phyloP scores from a whole-genome alignment of 305 asterid genomes.

The Fraxinus ornus region DNA sequence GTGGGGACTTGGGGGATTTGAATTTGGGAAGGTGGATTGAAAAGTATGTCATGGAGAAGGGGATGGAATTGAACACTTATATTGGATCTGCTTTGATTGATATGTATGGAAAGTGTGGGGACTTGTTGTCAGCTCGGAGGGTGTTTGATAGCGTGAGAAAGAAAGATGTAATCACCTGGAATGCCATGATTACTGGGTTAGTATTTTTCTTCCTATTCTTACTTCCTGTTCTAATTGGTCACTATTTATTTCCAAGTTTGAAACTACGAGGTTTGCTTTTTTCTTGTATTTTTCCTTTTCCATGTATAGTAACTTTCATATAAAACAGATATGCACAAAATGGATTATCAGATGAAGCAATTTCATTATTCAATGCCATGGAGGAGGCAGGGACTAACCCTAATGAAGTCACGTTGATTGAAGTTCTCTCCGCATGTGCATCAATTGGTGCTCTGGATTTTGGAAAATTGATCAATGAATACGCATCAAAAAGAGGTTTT shows the following conservation, averaged over 20 bases:
- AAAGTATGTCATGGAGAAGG: no score
- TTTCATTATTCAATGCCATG: slow-evolving; percentile 63
- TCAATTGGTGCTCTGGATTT: slow-evolving; percentile 71
- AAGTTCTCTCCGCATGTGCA: slow-evolving; percentile 78
- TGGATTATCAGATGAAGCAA: slow-evolving; percentile 66
- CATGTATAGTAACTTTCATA: slow-evolving; percentile 14
- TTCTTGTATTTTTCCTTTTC: neutral
- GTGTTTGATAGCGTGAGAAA: slow-evolving; percentile 42
- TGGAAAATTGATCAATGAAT: slow-evolving; percentile 59
- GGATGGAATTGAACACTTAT: no score
- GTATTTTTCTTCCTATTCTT: slow-evolving; percentile 10
- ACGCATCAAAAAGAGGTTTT: slow-evolving; percentile 50
- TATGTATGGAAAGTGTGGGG: no score
- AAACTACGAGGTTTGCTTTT: no score
- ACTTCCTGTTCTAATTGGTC: neutral
- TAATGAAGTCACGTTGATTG: slow-evolving; percentile 64
- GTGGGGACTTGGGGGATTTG: no score
- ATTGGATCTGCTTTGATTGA: no score
- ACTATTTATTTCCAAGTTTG: no score
- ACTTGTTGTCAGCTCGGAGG: slow-evolving; percentile 19
- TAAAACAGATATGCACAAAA: slow-evolving; percentile 71
- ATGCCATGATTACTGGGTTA: slow-evolving; percentile 79
- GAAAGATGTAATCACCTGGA: slow-evolving; percentile 75
- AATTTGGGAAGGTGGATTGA: no score
- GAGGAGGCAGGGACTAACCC: slow-evolving; percentile 57